A percentile compares a stretch with the other conserved stretches of the same genome.
These are phyloP conservation scores for Aspergillus kassunensis DNA, from an alignment of 495 filamentous ascomycete species.

Conservation along the genomic window DNA sequence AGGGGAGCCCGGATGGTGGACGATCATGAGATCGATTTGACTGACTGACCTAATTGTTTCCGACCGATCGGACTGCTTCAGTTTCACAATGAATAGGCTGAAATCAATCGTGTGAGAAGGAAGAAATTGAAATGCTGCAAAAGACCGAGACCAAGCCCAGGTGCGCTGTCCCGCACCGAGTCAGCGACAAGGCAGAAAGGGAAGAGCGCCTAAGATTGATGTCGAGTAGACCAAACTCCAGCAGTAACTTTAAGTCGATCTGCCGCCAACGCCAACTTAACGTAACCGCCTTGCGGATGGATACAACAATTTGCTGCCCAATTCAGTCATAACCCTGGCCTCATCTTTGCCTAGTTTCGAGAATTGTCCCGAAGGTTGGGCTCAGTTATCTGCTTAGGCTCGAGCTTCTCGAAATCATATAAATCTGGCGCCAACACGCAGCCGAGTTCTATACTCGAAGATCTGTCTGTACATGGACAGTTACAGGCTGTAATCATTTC, in stretches of 20 bases:
- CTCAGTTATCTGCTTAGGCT: too few species aligned
- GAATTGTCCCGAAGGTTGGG: too few species aligned
- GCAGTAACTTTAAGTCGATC: not conserved
- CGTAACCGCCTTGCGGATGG: conserved; percentile 9
- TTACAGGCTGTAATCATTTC: not conserved
- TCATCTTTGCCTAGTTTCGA: conserved; percentile 6
- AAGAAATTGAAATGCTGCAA: not conserved
- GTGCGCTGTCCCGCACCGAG: conserved; percentile 6
- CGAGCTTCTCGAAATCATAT: too few species aligned
- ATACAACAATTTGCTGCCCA: conserved; percentile 19
- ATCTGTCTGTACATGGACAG: not conserved
- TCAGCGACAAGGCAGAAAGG: conserved; percentile 3
- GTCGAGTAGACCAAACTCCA: too few species aligned
- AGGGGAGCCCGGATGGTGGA: not conserved
- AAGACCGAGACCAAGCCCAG: not conserved
- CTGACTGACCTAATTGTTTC: not conserved
- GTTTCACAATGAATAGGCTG: not conserved
- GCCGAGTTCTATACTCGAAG: too few species aligned
- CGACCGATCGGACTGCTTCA: not conserved
- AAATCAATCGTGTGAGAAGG: not conserved
- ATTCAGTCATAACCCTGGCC: conserved; percentile 12
- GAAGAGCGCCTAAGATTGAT: not conserved
- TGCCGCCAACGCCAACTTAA: conserved; percentile 5
- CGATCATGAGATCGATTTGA: not conserved
- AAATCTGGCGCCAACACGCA: too few species aligned